Base-by-base conservation (phyloP, 768 basidiomycete species). In the Boletellus sp. region DNA sequence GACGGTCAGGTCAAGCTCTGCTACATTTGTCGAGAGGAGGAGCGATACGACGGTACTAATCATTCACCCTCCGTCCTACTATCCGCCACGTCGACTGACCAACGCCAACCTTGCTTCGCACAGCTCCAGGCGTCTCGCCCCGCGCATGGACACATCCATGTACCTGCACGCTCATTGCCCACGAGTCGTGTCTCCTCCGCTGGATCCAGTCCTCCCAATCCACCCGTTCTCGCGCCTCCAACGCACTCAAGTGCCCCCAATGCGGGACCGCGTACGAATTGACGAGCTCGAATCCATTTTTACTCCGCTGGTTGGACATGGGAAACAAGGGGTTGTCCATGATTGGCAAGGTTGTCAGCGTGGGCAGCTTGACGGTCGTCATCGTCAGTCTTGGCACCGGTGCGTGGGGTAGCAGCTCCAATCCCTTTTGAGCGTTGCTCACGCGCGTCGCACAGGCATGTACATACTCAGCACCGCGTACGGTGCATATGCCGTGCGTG, bases 191-290 rank as follows among this genome's bases (percentile, higher is more conserved):
- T 68, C 78, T 91, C 15, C 75, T 90, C 28, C 79, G 82, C 54
- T 91, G 89, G 89, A 87, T 91, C 34, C 78, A 82, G 52, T 75
- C 84, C 16, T 79, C 87, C 3, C 84, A 90, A 56, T 72, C 76
- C 20, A 81, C 72, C 41, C 67, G 73, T 10, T 78, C 82, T 9
- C 74, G 79, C 24, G 68, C 76, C 1, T 49, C 58, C 17, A 85
- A 86, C 60, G 85, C 87, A 0, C 75, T 89, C 52, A 87, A 88
- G 60, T 91, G 89, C 57, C 87, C 89, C 0, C 89, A 91, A 53
- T 91, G 89, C 53, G 75, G 82, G 11, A 72, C 82, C 0, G 58
- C 61, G 32, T 90, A 89, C 61, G 79, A 85, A 62, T 63, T 90
- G 43, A 78, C 82, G 55, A 89, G 85, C 67, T 68, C 81, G 10